A percentile compares a stretch with the other conserved stretches of the same genome.
Evolutionary conservation across 2,329 filamentous ascomycete species (phyloP).

Genomic region (Didymella keratinophila): DNA sequence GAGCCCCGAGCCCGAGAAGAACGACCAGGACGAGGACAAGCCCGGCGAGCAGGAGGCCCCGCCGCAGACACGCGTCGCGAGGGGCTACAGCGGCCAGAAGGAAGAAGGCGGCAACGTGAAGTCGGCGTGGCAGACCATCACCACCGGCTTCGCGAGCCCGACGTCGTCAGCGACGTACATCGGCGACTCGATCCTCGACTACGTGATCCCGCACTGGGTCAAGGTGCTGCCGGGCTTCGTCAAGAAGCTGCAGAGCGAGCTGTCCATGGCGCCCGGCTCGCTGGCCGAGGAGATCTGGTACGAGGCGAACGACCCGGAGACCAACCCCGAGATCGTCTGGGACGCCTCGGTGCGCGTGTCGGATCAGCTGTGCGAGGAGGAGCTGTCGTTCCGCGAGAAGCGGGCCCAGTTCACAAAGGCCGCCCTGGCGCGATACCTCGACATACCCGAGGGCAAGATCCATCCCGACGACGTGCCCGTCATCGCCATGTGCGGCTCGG

Average conservation of each 20-base stretch:
- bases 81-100: conserved; percentile 34
- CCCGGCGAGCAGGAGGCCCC: conserved; percentile 45
- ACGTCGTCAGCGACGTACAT: conserved; percentile 48
- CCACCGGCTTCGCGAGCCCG: conserved; percentile 40
- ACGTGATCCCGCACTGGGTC: conserved; percentile 84
- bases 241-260: conserved; percentile 83
- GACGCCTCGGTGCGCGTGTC: conserved; percentile 85
- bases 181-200: conserved; percentile 67
- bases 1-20: conserved; percentile 28
- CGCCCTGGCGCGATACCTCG: conserved; percentile 83
- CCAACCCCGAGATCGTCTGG: conserved; percentile 87
- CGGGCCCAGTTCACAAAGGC: conserved; percentile 73
- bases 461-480: conserved; percentile 91
- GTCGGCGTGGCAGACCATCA: conserved; percentile 48
- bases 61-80: conserved; percentile 44
- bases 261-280: conserved; percentile 86
- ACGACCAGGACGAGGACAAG: conserved; percentile 22
- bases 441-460: conserved; percentile 78
- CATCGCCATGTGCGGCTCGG: conserved; percentile 94
- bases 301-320: conserved; percentile 82
- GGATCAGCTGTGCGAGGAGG: conserved; percentile 80
- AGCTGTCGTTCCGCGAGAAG: conserved; percentile 75
- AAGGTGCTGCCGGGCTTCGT: conserved; percentile 77
- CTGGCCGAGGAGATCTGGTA: conserved; percentile 92
- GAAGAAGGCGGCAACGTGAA: conserved; percentile 23